Base-by-base conservation (phyloP, 805 yeast species). In the Cyberlindnera maritima region DNA sequence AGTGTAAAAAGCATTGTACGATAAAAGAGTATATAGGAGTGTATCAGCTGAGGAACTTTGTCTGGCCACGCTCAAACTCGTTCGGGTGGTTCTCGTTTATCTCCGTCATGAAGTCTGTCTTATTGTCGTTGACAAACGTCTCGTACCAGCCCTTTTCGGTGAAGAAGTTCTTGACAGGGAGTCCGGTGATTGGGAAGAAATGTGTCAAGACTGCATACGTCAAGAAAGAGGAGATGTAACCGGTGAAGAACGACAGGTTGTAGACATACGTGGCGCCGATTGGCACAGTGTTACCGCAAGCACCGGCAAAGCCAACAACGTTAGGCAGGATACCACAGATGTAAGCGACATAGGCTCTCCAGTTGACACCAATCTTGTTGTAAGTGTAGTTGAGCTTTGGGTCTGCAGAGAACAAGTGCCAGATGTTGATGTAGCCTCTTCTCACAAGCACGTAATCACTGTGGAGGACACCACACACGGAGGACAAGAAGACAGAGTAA, bases 221-320 rank as follows among this genome's bases (percentile, higher is more conserved):
- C 2, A 72, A 28, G 46, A 76, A 77, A 0, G 95, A 72, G 2
- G 78, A 64, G 35, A 80, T 58, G 66, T 84, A 88, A 1, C 97
- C 96, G 47, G 84, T 75, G 55, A 89, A 81, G 70, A 83, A 89
- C 64, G 85, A 85, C 58, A 89, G 68, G 49, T 83, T 70, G 70
- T 86, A 89, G 37, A 89, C 79, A 48, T 79, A 73, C 48, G 80
- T 77, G 10, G 96, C 96, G 34, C 92, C 96, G 38, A 71, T 68
- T 25, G 96, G 95, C 11, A 88, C 95, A 48, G 72, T 75, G 15
- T 81, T 76, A 33, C 83, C 87, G 18, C 87, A 80, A 7, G 90
- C 89, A 53, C 96, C 90, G 4, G 85, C 92, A 57, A 89, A 89
- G 1, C 97, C 97, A 15, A 85, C 86, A 61, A 90, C 83, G 59